Conservation (phyloP, 1,284 basidiomycete species). For the Wolfiporia cocos region DNA sequence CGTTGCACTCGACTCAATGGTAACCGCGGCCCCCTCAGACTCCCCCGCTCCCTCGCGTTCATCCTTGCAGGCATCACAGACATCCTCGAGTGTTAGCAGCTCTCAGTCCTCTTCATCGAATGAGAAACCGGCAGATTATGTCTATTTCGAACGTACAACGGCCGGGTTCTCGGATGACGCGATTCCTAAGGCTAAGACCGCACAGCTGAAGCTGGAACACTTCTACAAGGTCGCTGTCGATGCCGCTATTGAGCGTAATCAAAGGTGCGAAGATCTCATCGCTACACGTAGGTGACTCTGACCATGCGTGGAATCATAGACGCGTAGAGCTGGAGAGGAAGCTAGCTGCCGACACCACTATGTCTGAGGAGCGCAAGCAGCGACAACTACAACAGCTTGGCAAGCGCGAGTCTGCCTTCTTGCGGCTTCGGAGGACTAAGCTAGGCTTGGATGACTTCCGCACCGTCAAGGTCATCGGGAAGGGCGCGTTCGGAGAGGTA, state of each 20-base stretch:
- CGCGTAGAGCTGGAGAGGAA: constrained; percentile 92
- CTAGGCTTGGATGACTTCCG: constrained; percentile 92
- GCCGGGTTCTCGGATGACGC: constrained; percentile 83
- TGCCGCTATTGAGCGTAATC: constrained; percentile 76
- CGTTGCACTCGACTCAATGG: constrained; percentile 9
- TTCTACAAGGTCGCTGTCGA: constrained; percentile 96
- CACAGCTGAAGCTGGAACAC: constrained; percentile 96
- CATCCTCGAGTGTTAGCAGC: constrained; percentile 25
- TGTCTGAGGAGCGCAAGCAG: constrained; percentile 81
- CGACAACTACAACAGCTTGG: constrained; percentile 89
- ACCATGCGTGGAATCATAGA: constrained; percentile 34
- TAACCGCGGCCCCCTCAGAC: constrained; percentile 19
- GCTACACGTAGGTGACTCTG: not conserved
- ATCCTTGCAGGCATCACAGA: constrained; percentile 20
- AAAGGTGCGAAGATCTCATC: constrained; percentile 32
- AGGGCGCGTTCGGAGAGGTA: constrained; percentile 97
- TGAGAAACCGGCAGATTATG: constrained; percentile 65
- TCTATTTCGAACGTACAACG: constrained; percentile 92
- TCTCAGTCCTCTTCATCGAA: constrained; percentile 19
- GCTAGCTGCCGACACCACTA: constrained; percentile 68
- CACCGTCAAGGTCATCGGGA: constrained; percentile 98
- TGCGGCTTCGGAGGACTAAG: constrained; percentile 88
- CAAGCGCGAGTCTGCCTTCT: constrained; percentile 86
- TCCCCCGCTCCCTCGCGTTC: constrained; percentile 13
- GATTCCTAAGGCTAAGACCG: constrained; percentile 88